Conservation (phyloP, 225 moss, liverwort and hornwort species). For the Bryum argenteum region DNA sequence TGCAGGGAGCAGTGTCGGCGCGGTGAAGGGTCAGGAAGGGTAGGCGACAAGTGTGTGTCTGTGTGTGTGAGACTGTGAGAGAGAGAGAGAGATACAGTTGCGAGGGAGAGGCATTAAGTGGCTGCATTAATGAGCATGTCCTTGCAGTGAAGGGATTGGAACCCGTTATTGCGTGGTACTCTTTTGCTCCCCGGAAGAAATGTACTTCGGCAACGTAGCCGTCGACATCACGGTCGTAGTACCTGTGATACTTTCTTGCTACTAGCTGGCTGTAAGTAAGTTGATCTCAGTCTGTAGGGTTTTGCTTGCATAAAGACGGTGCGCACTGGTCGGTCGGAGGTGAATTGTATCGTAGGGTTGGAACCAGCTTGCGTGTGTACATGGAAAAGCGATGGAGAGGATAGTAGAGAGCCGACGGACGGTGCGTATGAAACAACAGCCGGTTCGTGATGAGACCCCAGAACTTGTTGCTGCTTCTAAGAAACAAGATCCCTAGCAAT, state of each 20-base stretch:
- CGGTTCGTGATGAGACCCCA: conserved; percentile 40
- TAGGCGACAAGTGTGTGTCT: not conserved
- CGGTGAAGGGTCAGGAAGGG: not conserved
- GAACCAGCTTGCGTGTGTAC: no score
- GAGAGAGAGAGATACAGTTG: not conserved
- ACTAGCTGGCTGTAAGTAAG: not conserved
- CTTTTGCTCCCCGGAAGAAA: not conserved
- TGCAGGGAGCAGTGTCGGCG: conserved; percentile 23
- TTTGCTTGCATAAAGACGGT: conserved; percentile 1
- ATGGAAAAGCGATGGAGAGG: not conserved
- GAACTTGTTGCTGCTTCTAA: not conserved
- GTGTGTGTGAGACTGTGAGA: not conserved
- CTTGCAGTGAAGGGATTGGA: not conserved
- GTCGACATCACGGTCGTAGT: conserved; percentile 30
- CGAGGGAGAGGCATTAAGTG: not conserved
- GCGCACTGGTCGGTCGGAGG: not conserved
- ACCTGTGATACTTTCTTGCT: conserved; percentile 30
- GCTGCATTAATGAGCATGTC: not conserved
- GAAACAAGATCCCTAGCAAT: conserved; percentile 16
- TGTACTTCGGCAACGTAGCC: conserved; percentile 20
- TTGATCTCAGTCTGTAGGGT: conserved; percentile 26
- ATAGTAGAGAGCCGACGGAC: not conserved
- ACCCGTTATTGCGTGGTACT: not conserved
- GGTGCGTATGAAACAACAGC: not conserved
- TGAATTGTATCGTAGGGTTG: not conserved